Evolutionary conservation across 306 rosid species (phyloP), one percentile per base, ranked within the genome.

Genomic region (Quercus gilva): DNA sequence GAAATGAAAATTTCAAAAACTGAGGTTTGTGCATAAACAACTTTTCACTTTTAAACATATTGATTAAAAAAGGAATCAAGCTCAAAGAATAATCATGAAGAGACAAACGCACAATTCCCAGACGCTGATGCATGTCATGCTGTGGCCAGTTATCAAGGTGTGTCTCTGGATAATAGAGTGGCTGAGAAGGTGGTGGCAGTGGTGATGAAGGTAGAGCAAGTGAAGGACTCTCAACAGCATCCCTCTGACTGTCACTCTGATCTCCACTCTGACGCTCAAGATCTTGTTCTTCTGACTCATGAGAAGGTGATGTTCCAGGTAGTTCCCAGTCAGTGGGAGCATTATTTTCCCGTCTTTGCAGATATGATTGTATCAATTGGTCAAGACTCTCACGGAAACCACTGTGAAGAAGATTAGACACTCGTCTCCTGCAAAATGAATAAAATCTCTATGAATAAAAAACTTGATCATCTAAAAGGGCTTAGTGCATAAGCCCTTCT

Each of bases 371-470:
- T 78, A 96, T 91, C 83, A 96, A 81, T 61, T 87, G 98, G 82
- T 96, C 90, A 64, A 96, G 98, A 85, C 89, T 93, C 74, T 93
- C 97, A 20, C 99, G 98, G 43, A 96, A 96, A 71, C 94, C 97
- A 86, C 99, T 96, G 55, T 87, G 90, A 61, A 95, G 93, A 83
- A 96, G 97, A 84, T 85, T 96, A 82, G 99, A 96, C 78, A 96
- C 99, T 81, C 99, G 91, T 85, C 99, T 96, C 92, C 99, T 96
- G 92, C 86, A 88, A 68, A 68, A 76, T 70, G 55, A 85, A 63
- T 28, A 85, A 18, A 69, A 74, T 28, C 3, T 45, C 12, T 18
- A 13, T n/a, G 58, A 52, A 20, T 55, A 59, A 68, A 25, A 63
- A 64, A 78, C 78, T 76, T 78, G 5, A 58, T 69, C 74, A 67